These are phyloP conservation scores for Fusarium piperis DNA, from an alignment of 2,329 filamentous ascomycete genomes.

Conservation along the genomic window DNA sequence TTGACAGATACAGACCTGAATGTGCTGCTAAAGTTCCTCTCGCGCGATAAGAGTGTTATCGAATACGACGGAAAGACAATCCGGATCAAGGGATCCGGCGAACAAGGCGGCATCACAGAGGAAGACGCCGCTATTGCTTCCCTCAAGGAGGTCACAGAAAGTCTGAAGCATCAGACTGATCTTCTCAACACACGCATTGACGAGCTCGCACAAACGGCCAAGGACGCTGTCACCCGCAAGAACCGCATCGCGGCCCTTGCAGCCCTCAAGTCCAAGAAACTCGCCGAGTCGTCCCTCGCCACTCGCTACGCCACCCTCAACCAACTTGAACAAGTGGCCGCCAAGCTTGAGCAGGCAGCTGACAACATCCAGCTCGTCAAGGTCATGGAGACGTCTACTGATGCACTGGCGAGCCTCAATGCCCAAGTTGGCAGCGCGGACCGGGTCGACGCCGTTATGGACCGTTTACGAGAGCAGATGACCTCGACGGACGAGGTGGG, in stretches of 20 bases:
- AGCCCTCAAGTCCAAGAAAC: slow-evolving; percentile 83
- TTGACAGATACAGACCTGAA: slow-evolving; percentile 74
- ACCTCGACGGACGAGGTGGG: slow-evolving; percentile 83
- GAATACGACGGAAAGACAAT: slow-evolving; percentile 74
- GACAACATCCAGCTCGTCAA: slow-evolving; percentile 86
- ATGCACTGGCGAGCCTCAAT: slow-evolving; percentile 78
- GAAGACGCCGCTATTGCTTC: slow-evolving; percentile 86
- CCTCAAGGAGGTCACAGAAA: slow-evolving; percentile 80
- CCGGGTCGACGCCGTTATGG: slow-evolving; percentile 79
- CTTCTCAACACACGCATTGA: slow-evolving; percentile 74
- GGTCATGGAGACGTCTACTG: slow-evolving; percentile 82
- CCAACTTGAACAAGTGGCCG: slow-evolving; percentile 85
- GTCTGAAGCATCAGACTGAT: slow-evolving; percentile 77
- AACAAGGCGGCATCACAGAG: slow-evolving; percentile 68
- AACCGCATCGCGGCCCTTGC: slow-evolving; percentile 80
- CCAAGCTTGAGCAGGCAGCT: slow-evolving; percentile 85
- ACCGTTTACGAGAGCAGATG: slow-evolving; percentile 82
- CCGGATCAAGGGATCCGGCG: slow-evolving; percentile 71
- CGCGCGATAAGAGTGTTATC: slow-evolving; percentile 70
- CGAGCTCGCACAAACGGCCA: slow-evolving; percentile 71
- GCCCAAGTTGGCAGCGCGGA: slow-evolving; percentile 80
- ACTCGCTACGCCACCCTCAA: slow-evolving; percentile 77
- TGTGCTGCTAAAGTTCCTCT: slow-evolving; percentile 74
- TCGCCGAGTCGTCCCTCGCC: slow-evolving; percentile 77
- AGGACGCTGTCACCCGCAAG: slow-evolving; percentile 75